Evolutionary conservation across 2,329 filamentous ascomycete species (phyloP).

Genomic region (Hypoxylon sp.): DNA sequence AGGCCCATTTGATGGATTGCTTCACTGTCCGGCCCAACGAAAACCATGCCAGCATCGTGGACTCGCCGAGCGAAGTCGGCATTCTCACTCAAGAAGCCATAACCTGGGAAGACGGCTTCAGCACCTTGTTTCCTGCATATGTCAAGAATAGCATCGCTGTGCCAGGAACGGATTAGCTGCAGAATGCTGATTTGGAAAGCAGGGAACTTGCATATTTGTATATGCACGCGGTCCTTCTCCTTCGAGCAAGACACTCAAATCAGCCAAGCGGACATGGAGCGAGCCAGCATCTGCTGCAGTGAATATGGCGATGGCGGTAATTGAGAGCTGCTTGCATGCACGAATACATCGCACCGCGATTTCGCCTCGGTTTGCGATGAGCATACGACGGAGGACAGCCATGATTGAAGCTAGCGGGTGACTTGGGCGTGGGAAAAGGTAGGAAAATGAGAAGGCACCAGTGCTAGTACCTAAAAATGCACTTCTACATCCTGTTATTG

Average conservation of each 20-base stretch:
- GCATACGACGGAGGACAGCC: constrained; percentile 27
- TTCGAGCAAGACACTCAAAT: constrained; percentile 38
- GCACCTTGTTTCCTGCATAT: constrained; percentile 56
- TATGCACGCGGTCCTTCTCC: constrained; percentile 41
- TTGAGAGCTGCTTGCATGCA: constrained; percentile 35
- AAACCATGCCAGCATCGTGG: constrained; percentile 67
- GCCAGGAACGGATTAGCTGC: constrained; percentile 2
- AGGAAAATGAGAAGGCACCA: no score
- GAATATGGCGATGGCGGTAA: constrained; percentile 41
- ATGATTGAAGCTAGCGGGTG: constrained; percentile 3
- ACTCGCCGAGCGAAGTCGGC: constrained; percentile 68
- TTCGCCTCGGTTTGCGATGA: constrained; percentile 52
- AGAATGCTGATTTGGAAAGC: background rate
- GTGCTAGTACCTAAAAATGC: no score
- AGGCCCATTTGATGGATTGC: constrained; percentile 61
- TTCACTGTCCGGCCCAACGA: constrained; percentile 69
- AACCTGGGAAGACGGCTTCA: constrained; percentile 74
- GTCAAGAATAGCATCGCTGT: constrained; percentile 37
- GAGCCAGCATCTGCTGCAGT: constrained; percentile 40
- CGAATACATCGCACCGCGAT: constrained; percentile 49
- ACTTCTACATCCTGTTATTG: no score
- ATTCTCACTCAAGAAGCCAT: constrained; percentile 76
- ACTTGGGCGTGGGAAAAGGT: background rate
- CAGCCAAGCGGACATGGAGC: constrained; percentile 45
- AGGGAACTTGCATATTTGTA: constrained; percentile 35